Evolutionary conservation across 176 grass and related monocot genomes (phyloP), one percentile per base, ranked within the genome.

Genomic region (Oryza longistaminata): DNA sequence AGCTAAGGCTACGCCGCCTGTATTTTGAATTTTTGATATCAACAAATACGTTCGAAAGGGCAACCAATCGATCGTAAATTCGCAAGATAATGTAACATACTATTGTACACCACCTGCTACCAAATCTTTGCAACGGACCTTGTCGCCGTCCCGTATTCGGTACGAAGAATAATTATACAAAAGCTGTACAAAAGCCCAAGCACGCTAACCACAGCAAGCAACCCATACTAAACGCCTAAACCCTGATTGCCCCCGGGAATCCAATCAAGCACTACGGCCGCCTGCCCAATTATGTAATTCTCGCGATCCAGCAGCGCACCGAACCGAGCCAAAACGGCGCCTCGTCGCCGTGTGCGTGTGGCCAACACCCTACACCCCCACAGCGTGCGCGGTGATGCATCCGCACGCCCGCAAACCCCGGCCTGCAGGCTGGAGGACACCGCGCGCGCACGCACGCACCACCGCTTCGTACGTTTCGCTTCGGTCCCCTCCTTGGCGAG

Each of bases 101-200:
- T 60, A 22, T 65, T 66, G 65, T 45, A 13, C 42, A 55, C 6
- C 9, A 34, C 48, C 48, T 15, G 74, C 45, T 31, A 70, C 15
- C 46, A 37, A 85, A 69, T 44, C 64, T 19, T 39, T 22, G 76
- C 34, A 29, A 60, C 33, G 34, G 21, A 15, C 46, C n/a, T 55
- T 60, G 71, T 68, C 40, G 3, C 50, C 64, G 21, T 52, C n/a
- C 73, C 22, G 45, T 76, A 76, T 68, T 14, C 9, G 14, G 72
- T 55, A 21, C n/a, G 45, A 43, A 72, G 31, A 76, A 55, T 68
- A 60, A 77, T 35, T 0, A 1, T 49, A 25, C 40, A 16, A 11
- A 15, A 11, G 15, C 29, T 53, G 61, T 84, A 49, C 27, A 37
- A 84, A 76, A 76, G 82, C 33, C 31, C 52, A 58, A 24, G 65